Evolutionary conservation across 805 yeast species (phyloP).

Genomic region (Starmerella sp.): DNA sequence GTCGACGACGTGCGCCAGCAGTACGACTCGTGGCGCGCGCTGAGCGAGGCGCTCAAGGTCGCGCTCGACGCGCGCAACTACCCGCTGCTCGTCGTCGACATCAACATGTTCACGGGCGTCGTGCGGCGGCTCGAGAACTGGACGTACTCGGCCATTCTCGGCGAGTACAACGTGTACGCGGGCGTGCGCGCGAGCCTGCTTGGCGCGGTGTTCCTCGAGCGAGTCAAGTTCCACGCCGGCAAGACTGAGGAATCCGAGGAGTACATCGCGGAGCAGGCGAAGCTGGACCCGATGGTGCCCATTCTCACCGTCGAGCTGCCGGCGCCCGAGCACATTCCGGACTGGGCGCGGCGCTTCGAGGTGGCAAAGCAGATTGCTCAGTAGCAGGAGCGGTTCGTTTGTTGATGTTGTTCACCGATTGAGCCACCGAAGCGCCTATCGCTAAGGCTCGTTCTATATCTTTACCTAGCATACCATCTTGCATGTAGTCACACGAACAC

Average conservation of each 20-base stretch:
- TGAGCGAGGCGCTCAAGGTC: constrained; percentile 54
- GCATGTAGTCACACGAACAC: no score
- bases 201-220: constrained; percentile 72
- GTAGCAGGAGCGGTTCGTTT: neutral
- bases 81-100: constrained; percentile 66
- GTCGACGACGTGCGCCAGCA: constrained; percentile 16
- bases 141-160: constrained; percentile 73
- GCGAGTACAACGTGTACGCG: constrained; percentile 70
- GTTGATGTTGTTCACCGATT: no score
- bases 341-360: neutral
- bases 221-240: constrained; percentile 42
- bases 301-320: constrained; percentile 8
- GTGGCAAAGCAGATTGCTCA: neutral
- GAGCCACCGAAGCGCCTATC: no score
- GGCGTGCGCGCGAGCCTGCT: constrained; percentile 44
- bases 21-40: constrained; percentile 27
- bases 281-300: constrained; percentile 1
- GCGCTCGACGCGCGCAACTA: constrained; percentile 51
- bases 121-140: constrained; percentile 76
- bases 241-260: constrained; percentile 38
- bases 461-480: no score
- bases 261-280: constrained; percentile 2
- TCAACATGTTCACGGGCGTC: constrained; percentile 68
- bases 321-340: neutral
- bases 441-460: no score